Base-by-base conservation (phyloP, 1,284 basidiomycete genomes). In the Puccinia coronata region DNA sequence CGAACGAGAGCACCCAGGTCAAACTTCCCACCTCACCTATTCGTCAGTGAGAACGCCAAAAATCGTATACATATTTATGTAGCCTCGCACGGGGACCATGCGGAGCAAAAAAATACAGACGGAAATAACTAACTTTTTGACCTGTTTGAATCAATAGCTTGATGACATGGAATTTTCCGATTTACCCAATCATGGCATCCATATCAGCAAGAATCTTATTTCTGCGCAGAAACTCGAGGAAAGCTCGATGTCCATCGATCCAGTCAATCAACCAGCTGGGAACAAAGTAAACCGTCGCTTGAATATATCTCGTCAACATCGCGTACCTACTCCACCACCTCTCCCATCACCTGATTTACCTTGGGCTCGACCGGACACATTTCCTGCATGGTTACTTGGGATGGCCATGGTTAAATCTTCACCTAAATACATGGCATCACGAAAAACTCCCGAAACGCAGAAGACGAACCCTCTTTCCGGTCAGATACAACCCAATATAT, bases 321-420 rank as follows among this genome's bases (percentile, higher is more conserved):
- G 70, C 36, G 43, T 73, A n/a, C 23, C 70, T 39, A 55, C 31
- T 41, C 70, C 70, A 16, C 70, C 70, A 34, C 70, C 70, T 12
- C 20, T 73, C 36, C 49, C 51, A 57, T 9, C 47, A 41, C 51
- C 70, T 4, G 18, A 39, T 6, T 23, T 51, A 12, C 43, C 34
- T 3, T 73, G 57, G 31, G 11, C 39, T n/a, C 70, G 23, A 25
- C 11, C 51, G 12, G 36, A 51, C 6, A 73, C 39, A 23, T 73
- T 55, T 55, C 70, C 70, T 23, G 70, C 70, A 6, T 73, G 70
- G 70, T 36, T 73, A 16, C 51, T 73, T 6, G 70, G 2, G 70
- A 73, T 41, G n/a, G 28, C 70, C 47, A 47, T 73, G 51, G 51
- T 34, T 25, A 73, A 73, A 57, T 73, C 70, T 3, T 73, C 70